Percentiles rank a stretch among this genome's conserved stretches.
These are phyloP conservation scores for Hygrocybe punicea DNA, from an alignment of 768 basidiomycete genomes.

Conservation along the genomic window DNA sequence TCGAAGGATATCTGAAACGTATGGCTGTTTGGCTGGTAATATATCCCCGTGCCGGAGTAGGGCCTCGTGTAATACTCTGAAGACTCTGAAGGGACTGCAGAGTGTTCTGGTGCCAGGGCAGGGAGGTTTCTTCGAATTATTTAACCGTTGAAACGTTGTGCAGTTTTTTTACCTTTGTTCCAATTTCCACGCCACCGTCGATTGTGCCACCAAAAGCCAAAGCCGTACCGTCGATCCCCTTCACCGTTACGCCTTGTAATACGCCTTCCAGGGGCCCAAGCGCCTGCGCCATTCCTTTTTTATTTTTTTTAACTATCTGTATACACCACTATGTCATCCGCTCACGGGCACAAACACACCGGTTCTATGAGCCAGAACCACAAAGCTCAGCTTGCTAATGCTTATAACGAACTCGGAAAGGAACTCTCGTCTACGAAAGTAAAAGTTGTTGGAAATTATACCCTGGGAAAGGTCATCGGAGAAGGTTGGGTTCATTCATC, in stretches of 20 bases:
- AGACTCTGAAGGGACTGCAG: no score
- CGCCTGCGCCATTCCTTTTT: constrained; percentile 1
- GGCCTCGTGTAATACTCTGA: no score
- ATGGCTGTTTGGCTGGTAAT: no score
- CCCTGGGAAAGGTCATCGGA: constrained; percentile 88
- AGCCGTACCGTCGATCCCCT: neutral
- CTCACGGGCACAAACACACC: constrained; percentile 57
- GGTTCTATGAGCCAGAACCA: constrained; percentile 67
- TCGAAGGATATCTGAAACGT: no score
- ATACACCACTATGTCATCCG: constrained; percentile 43
- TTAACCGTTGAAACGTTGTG: no score
- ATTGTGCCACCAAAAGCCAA: neutral
- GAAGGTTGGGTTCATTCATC: constrained; percentile 62
- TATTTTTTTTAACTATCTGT: neutral
- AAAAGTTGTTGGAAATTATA: constrained; percentile 92
- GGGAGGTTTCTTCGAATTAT: no score
- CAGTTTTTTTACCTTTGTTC: no score
- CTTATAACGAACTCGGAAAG: constrained; percentile 96
- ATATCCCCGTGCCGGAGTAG: no score
- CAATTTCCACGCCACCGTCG: no score
- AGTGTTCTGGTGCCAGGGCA: no score
- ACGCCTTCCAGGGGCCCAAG: neutral
- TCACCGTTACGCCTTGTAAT: neutral
- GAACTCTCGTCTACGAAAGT: constrained; percentile 90
- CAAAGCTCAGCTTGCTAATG: constrained; percentile 86